Conservation (phyloP, 2,329 filamentous ascomycete species). For the Colletotrichum kahawae region DNA sequence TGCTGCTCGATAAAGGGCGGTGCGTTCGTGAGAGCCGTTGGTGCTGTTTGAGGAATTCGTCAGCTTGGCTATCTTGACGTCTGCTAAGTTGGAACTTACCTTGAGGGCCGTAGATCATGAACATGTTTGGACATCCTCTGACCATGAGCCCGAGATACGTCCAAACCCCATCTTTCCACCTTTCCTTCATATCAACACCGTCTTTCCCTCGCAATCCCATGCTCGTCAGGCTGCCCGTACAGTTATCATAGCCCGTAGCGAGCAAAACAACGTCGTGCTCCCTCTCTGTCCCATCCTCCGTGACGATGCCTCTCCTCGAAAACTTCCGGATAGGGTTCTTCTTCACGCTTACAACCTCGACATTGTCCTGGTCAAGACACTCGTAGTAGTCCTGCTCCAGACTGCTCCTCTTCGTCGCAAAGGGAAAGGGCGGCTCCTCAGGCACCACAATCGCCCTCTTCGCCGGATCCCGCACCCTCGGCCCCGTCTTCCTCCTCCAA, state of each 20-base stretch:
- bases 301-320: constrained; percentile 41
- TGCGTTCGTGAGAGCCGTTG: constrained; percentile 24
- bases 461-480: constrained; percentile 47
- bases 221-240: constrained; percentile 34
- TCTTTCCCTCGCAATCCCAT: constrained; percentile 34
- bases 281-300: constrained; percentile 38
- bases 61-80: neutral
- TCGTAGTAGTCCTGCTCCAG: constrained; percentile 57
- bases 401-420: constrained; percentile 49
- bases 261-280: constrained; percentile 40
- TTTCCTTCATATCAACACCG: constrained; percentile 32
- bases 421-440: constrained; percentile 45
- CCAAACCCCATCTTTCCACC: constrained; percentile 34
- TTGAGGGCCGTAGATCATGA: constrained; percentile 30
- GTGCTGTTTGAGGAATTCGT: neutral
- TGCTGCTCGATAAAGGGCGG: constrained; percentile 22
- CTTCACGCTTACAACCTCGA: constrained; percentile 49
- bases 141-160: constrained; percentile 31
- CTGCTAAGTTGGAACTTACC: neutral
- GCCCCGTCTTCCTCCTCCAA: constrained; percentile 49
- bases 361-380: constrained; percentile 47
- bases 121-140: constrained; percentile 24
- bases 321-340: constrained; percentile 45
- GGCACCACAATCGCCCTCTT: constrained; percentile 53
- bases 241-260: constrained; percentile 39